Evolutionary conservation across 768 basidiomycete genomes (phyloP).

Genomic region (Tylopilus felleus): DNA sequence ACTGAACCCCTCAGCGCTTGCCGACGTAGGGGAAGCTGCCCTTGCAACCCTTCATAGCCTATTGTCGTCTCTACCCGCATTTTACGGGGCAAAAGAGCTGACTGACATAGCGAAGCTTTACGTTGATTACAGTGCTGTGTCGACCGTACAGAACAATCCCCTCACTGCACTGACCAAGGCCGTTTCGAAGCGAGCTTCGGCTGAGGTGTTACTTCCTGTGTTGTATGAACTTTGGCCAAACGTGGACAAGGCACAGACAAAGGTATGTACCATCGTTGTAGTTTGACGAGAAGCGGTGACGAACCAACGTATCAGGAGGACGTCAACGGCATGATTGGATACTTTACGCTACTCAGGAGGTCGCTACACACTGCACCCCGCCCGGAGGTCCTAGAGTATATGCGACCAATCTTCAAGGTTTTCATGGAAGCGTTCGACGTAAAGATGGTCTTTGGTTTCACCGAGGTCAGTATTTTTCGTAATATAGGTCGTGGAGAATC

Average conservation of each 20-base stretch:
- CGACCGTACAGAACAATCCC: slow-evolving; percentile 22
- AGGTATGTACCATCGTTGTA: slow-evolving; percentile 30
- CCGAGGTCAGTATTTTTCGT: slow-evolving; percentile 24
- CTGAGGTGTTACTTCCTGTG: slow-evolving; percentile 64
- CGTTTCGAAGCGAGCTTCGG: slow-evolving; percentile 66
- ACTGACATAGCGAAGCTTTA: slow-evolving; percentile 54
- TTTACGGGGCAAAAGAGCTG: slow-evolving; percentile 68
- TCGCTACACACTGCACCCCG: slow-evolving; percentile 63
- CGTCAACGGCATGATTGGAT: slow-evolving; percentile 34
- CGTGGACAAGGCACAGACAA: slow-evolving; percentile 32
- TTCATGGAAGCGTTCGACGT: slow-evolving; percentile 79
- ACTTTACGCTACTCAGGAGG: slow-evolving; percentile 68
- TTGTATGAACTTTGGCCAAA: slow-evolving; percentile 57
- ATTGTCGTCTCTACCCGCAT: slow-evolving; percentile 73
- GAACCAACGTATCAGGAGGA: slow-evolving; percentile 16
- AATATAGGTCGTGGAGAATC: not conserved
- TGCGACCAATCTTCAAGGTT: slow-evolving; percentile 68
- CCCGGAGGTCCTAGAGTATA: slow-evolving; percentile 57
- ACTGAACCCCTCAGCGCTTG: slow-evolving; percentile 26
- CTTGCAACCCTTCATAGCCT: slow-evolving; percentile 62
- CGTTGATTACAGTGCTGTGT: slow-evolving; percentile 38
- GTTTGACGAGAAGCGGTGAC: not conserved
- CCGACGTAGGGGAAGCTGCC: slow-evolving; percentile 31
- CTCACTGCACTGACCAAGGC: slow-evolving; percentile 51
- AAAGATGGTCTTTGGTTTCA: slow-evolving; percentile 27